Evolutionary conservation across 495 filamentous ascomycete genomes (phyloP).

Genomic region (Sabuloglossum arenarium): DNA sequence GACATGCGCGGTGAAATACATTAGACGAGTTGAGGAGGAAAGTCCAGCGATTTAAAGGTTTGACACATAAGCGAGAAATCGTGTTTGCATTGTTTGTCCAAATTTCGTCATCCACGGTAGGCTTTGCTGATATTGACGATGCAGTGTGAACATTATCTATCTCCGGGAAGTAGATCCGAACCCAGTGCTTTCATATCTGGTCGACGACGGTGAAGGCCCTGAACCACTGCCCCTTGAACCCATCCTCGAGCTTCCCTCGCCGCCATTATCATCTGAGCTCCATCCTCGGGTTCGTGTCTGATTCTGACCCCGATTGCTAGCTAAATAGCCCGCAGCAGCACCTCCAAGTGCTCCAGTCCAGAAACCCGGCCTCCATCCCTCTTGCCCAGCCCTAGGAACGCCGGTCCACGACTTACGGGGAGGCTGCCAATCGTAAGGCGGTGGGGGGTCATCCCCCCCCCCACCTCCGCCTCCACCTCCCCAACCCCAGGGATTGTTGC

Average conservation of each 20-base stretch:
- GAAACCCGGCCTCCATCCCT: slow-evolving; percentile 68
- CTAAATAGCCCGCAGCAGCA: slow-evolving; percentile 46
- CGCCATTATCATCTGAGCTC: slow-evolving; percentile 14
- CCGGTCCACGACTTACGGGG: neutral
- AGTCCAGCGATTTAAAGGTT: no score
- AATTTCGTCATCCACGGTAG: no score
- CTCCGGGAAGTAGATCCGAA: slow-evolving; percentile 75
- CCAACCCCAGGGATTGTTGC: slow-evolving; percentile 20
- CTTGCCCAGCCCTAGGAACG: slow-evolving; percentile 4
- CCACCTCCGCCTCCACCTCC: slow-evolving; percentile 24
- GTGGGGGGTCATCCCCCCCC: slow-evolving; percentile 10
- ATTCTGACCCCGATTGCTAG: slow-evolving; percentile 30
- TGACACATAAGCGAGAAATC: no score
- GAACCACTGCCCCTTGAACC: slow-evolving; percentile 17
- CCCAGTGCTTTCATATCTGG: slow-evolving; percentile 60
- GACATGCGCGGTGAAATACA: neutral
- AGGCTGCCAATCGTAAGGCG: slow-evolving; percentile 5
- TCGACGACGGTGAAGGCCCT: slow-evolving; percentile 21
- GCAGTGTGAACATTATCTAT: no score
- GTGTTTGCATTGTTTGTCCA: no score
- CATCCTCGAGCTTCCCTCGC: slow-evolving; percentile 30
- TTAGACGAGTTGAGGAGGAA: no score
- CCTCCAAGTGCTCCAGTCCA: slow-evolving; percentile 62
- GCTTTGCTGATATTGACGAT: no score
- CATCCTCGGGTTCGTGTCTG: neutral